A percentile compares a stretch with the other conserved stretches of the same genome.
phyloP scores from a whole-genome alignment of 1,284 basidiomycete species.

The Fistulina hepatica region DNA sequence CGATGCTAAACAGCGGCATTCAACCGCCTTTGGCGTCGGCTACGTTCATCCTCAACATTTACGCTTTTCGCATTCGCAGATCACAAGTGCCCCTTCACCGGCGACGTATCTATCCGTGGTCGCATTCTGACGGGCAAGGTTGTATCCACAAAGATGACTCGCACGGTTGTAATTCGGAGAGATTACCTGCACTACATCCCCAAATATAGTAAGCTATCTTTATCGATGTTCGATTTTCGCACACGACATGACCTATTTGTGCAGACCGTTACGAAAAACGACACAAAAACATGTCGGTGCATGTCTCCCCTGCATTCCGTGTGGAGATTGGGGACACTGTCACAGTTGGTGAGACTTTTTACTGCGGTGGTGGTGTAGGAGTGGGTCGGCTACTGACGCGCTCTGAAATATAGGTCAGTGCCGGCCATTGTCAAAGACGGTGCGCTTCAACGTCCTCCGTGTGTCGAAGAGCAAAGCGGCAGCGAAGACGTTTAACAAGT shows the following conservation, averaged over 20 bases:
- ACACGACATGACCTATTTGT: slow-evolving; percentile 13
- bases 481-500: slow-evolving; percentile 88
- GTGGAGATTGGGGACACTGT: slow-evolving; percentile 87
- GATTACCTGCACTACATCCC: slow-evolving; percentile 99
- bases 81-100: slow-evolving; percentile 99
- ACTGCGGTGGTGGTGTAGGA: neutral
- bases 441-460: slow-evolving; percentile 95
- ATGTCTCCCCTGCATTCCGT: slow-evolving; percentile 98
- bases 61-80: slow-evolving; percentile 43
- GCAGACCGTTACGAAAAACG: slow-evolving; percentile 91
- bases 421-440: slow-evolving; percentile 98
- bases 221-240: slow-evolving; percentile 1
- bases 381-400: slow-evolving; percentile 7
- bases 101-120: slow-evolving; percentile 94
- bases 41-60: slow-evolving; percentile 7
- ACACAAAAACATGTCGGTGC: slow-evolving; percentile 97
- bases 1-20: no score
- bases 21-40: no score
- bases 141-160: slow-evolving; percentile 99
- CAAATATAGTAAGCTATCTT: slow-evolving; percentile 76
- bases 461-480: slow-evolving; percentile 85
- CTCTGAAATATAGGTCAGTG: slow-evolving; percentile 65
- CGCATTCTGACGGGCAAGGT: slow-evolving; percentile 98
- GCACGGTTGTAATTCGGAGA: slow-evolving; percentile 95
- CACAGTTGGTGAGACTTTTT: slow-evolving; percentile 75